These are phyloP conservation scores for Nidularia pulvinata DNA, from an alignment of 768 basidiomycete species.

Conservation along the genomic window DNA sequence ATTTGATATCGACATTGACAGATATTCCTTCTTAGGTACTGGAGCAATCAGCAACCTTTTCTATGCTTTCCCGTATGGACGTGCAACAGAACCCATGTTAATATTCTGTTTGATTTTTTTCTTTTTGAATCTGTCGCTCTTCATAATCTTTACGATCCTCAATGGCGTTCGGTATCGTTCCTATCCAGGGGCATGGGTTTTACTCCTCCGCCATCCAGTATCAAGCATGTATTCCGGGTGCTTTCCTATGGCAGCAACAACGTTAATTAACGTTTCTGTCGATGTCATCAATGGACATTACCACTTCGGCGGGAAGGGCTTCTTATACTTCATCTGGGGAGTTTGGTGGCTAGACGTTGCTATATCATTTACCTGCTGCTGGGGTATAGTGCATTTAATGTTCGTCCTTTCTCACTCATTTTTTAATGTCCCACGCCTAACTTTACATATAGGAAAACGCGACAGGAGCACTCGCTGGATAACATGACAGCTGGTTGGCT, in stretches of 20 bases:
- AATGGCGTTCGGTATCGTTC: conserved; percentile 49
- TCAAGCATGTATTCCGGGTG: conserved; percentile 43
- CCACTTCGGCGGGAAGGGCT: conserved; percentile 46
- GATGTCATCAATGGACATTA: conserved; percentile 40
- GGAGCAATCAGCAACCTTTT: conserved; percentile 57
- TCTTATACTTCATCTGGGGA: conserved; percentile 58
- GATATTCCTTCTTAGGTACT: conserved; percentile 26
- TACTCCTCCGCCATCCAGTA: conserved; percentile 41
- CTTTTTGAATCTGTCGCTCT: conserved; percentile 57
- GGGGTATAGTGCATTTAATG: conserved; percentile 69
- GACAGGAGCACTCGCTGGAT: conserved; percentile 52
- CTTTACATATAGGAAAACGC: conserved; percentile 43
- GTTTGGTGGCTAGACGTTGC: conserved; percentile 71
- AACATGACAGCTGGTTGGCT: conserved; percentile 68
- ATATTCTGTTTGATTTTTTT: conserved; percentile 45
- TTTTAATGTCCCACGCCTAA: not conserved
- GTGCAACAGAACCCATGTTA: conserved; percentile 34
- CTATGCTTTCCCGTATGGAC: conserved; percentile 55
- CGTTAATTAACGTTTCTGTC: conserved; percentile 52
- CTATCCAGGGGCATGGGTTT: conserved; percentile 43
- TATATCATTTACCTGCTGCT: conserved; percentile 56
- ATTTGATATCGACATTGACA: not conserved
- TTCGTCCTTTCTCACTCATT: conserved; percentile 29
- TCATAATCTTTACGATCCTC: conserved; percentile 43
- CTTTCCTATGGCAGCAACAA: conserved; percentile 62